Evolutionary conservation across 371 early-diverging fungal genomes (phyloP), one percentile per base, ranked within the genome.

Genomic region (Mucor sp.): DNA sequence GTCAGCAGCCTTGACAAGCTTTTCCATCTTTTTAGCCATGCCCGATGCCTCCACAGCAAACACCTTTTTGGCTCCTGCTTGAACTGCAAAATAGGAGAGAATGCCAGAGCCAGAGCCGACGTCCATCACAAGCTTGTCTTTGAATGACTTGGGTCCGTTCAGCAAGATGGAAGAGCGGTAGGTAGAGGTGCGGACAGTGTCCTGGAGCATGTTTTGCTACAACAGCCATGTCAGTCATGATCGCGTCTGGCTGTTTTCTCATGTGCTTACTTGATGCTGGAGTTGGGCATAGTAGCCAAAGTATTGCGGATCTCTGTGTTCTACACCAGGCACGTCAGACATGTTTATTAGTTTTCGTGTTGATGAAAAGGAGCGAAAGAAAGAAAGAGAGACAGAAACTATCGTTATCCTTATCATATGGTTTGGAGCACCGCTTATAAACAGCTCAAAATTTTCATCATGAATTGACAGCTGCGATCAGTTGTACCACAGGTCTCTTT

Each of bases 201-300:
- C 99, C 80, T 94, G 93, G 23, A 99, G 87, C 99, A 98, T 98
- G 83, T 98, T 97, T 90, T 97, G 97, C 94, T 95, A 81, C 59
- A 39, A 62, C 21, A 37, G 21, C 35, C 30, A 57, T 28, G 53
- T 44, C 37, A 28, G 55, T 25, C n/a, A 37, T 53, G 14, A 30
- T 30, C 58, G 63, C 41, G 60, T 37, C 28, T 30, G 2, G 27
- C 27, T n/a, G 7, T 37, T 28, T 23, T 4, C 21, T 28, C 17
- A 8, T 15, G 8, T 5, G 64, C 65, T 66, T 89, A 94, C 94
- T 89, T 98, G 98, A 84, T 98, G 97, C 69, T 94, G 93, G 66
- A 97, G 87, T 84, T 93, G 93, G 60, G 95, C 94, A 84, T 98
- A 98, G 82, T 97, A 98, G 41, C 93, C 91, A 82, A 95, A 95